Evolutionary conservation across 148 eudicot species (phyloP).

Genomic region (Polygonum aviculare): DNA sequence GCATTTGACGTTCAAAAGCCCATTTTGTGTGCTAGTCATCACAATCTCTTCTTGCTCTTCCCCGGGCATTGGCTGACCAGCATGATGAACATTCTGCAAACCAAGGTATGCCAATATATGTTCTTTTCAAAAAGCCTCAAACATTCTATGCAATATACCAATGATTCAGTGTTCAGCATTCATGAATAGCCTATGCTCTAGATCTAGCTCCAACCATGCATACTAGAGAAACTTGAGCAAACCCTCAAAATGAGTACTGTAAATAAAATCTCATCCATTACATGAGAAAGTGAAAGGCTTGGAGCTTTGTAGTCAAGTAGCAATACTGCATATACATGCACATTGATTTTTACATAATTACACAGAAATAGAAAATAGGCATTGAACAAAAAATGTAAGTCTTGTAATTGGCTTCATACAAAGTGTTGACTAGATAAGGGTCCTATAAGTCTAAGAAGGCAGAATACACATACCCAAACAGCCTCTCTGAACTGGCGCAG

Average conservation of each 20-base stretch:
- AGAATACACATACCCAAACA: slow-evolving; percentile 58
- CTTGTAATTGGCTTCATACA: neutral
- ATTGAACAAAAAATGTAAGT: neutral
- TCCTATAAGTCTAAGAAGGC: neutral
- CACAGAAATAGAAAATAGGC: neutral
- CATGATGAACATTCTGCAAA: slow-evolving; percentile 77
- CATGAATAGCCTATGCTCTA: neutral
- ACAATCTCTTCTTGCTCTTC: slow-evolving; percentile 91
- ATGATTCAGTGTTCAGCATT: neutral
- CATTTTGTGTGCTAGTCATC: slow-evolving; percentile 71
- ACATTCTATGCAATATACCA: neutral
- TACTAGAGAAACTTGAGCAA: neutral
- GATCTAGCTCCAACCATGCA: neutral
- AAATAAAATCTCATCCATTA: neutral
- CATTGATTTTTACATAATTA: neutral
- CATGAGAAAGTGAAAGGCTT: neutral
- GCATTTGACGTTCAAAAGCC: slow-evolving; percentile 50
- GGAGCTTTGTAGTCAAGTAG: neutral
- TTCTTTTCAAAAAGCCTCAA: neutral
- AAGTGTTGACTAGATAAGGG: neutral
- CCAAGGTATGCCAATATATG: neutral
- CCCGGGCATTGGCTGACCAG: slow-evolving; percentile 91
- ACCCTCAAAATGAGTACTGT: neutral
- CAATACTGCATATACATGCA: neutral
- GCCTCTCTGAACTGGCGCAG: slow-evolving; percentile 78